Conservation (phyloP, 345 rosid genomes). For the Geranium brycei region DNA sequence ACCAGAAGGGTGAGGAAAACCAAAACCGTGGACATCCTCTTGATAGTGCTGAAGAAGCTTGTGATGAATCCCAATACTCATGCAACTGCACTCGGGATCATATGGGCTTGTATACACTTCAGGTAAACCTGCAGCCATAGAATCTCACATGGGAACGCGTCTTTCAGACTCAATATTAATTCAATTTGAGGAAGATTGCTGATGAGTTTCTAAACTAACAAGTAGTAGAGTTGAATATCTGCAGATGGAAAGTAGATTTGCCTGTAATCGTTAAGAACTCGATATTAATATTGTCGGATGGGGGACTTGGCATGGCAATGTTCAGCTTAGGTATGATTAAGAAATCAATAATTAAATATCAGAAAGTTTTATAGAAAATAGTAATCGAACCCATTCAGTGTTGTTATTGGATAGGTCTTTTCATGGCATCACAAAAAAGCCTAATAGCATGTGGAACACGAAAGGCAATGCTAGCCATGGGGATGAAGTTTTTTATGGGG, state of each 20-base stretch:
- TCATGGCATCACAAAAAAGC: slow-evolving; percentile 61
- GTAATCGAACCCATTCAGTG: not conserved
- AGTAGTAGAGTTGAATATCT: slow-evolving; percentile 1
- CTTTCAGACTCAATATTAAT: not conserved
- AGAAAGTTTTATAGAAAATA: not conserved
- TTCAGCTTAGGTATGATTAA: slow-evolving; percentile 65
- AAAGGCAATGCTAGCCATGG: slow-evolving; percentile 41
- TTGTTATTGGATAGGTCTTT: slow-evolving; percentile 40
- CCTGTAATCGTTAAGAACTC: slow-evolving; percentile 58
- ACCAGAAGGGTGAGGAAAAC: slow-evolving; percentile 26
- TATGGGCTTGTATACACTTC: slow-evolving; percentile 76
- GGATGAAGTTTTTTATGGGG: slow-evolving; percentile 47
- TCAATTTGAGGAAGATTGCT: not conserved
- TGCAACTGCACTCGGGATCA: slow-evolving; percentile 51
- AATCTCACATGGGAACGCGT: not conserved
- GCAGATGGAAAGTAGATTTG: slow-evolving; percentile 52
- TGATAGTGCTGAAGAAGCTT: slow-evolving; percentile 57
- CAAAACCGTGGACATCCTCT: slow-evolving; percentile 32
- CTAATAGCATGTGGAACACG: slow-evolving; percentile 64
- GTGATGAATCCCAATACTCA: slow-evolving; percentile 66
- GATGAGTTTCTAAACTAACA: too few species aligned
- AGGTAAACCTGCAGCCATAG: slow-evolving; percentile 27
- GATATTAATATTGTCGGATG: slow-evolving; percentile 48
- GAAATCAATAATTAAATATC: not conserved
- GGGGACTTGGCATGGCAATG: slow-evolving; percentile 98